phyloP scores from a whole-genome alignment of 768 basidiomycete genomes.

The Naganishia vishniacii region DNA sequence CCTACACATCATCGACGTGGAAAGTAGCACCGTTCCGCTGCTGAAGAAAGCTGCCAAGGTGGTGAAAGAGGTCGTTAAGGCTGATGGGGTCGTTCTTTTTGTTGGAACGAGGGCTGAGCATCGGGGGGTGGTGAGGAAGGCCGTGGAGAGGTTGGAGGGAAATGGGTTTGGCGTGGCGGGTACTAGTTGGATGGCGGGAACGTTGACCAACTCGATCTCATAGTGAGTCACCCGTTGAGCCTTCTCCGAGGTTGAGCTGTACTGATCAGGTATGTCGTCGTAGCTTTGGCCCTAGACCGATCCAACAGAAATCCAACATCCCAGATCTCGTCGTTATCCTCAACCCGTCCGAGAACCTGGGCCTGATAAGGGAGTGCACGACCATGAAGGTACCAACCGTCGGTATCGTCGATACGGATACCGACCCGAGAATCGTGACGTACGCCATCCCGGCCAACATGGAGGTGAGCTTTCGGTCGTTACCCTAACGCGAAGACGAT shows the following conservation, averaged over 20 bases:
- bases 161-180: slow-evolving; percentile 74
- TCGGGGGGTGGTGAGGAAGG: slow-evolving; percentile 65
- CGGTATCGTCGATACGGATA: slow-evolving; percentile 89
- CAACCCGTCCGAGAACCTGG: slow-evolving; percentile 74
- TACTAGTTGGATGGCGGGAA: slow-evolving; percentile 91
- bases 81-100: slow-evolving; percentile 79
- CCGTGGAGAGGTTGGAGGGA: slow-evolving; percentile 68
- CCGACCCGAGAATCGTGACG: slow-evolving; percentile 91
- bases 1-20: slow-evolving; percentile 87
- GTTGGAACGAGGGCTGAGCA: slow-evolving; percentile 64
- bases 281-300: slow-evolving; percentile 45
- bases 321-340: slow-evolving; percentile 89
- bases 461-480: slow-evolving; percentile 53
- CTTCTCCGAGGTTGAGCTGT: background rate
- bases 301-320: slow-evolving; percentile 46
- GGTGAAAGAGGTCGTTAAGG: slow-evolving; percentile 70
- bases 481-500: no score
- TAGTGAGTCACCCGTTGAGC: slow-evolving; percentile 37
- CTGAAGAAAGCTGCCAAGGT: slow-evolving; percentile 84
- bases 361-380: slow-evolving; percentile 83
- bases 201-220: slow-evolving; percentile 66
- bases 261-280: background rate
- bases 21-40: slow-evolving; percentile 76
- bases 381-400: slow-evolving; percentile 85
- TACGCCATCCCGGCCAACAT: slow-evolving; percentile 99